These are phyloP conservation scores for Bertia moriformis DNA, from an alignment of 2,329 filamentous ascomycete species.

Conservation along the genomic window DNA sequence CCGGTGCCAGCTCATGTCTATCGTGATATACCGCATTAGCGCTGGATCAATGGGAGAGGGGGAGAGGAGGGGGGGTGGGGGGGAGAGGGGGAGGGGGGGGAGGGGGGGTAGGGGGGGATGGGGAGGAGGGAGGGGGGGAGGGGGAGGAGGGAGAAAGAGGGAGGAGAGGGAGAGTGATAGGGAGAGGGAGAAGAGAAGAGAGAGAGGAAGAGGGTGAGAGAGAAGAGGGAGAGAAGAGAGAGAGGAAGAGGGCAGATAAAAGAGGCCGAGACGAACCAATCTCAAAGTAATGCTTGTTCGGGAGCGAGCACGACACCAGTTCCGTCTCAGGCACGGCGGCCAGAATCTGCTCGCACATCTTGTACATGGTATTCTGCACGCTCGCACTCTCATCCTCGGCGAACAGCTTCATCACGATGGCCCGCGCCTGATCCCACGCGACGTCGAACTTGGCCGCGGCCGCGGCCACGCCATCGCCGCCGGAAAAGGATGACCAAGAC, in stretches of 20 bases:
- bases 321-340: slow-evolving; percentile 57
- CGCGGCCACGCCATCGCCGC: slow-evolving; percentile 51
- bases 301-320: slow-evolving; percentile 67
- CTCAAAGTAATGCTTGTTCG: slow-evolving; percentile 99
- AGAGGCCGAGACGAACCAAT: slow-evolving; percentile 64
- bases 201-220: no score
- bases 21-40: no score
- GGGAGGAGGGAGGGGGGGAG: no score
- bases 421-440: slow-evolving; percentile 64
- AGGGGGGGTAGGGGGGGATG: no score
- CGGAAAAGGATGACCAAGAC: slow-evolving; percentile 65
- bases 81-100: no score
- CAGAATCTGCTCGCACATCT: slow-evolving; percentile 85
- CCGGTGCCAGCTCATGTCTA: slow-evolving; percentile 94
- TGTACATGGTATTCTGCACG: slow-evolving; percentile 97
- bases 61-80: no score
- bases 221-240: slow-evolving; percentile 1
- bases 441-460: slow-evolving; percentile 57
- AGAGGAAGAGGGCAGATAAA: background rate
- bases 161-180: no score
- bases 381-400: slow-evolving; percentile 80
- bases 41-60: no score
- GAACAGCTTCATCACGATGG: slow-evolving; percentile 81
- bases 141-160: no score
- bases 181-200: no score